Evolutionary conservation across 169 alveolate genomes (phyloP), one percentile per base, ranked within the genome.

Genomic region (Plasmodium blacklocki): DNA sequence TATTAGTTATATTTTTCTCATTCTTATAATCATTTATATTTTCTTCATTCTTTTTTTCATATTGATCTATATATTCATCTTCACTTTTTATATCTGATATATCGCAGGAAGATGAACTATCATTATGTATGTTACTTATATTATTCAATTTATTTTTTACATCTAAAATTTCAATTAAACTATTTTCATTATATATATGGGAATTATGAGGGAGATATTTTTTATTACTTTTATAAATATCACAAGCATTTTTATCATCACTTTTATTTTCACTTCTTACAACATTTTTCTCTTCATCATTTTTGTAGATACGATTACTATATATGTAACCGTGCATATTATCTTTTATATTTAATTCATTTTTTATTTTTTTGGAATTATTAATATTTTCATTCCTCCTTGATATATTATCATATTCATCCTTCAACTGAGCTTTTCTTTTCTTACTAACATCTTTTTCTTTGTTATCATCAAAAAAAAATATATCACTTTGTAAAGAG

Each of bases 51-150:
- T 32, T 32, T 32, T 32, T 32, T 32, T 32, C 45, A 32, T 32
- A 32, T 2, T 3, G 8, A 4, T 32, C 45, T 32, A 32, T 32
- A 59, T 29, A n/a, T 18, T 91, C 94, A 5, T 87, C 93, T 14
- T 86, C 94, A 54, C 88, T 75, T 45, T 49, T 90, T 29, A 73
- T 88, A 75, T 75, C 88, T 29, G 73, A 56, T 78, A 64, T 64
- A 7, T 67, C 76, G 19, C 89, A 32, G n/a, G 89, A 78, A 15
- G 89, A 78, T 15, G 70, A 15, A 45, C 32, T 54, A 49, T 49
- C 56, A 64, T 66, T 74, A 52, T 32, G 45, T 32, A 32, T 32
- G 45, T 32, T 32, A 7, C 45, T 32, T 32, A 32, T 32, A 32
- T 6, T 32, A 32, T 32, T 32, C 7, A 4, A 4, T 32, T 32